A percentile compares a stretch with the other conserved stretches of the same genome.
These are phyloP conservation scores for Colletotrichum karsti DNA, from an alignment of 2,329 filamentous ascomycete species.

Conservation along the genomic window DNA sequence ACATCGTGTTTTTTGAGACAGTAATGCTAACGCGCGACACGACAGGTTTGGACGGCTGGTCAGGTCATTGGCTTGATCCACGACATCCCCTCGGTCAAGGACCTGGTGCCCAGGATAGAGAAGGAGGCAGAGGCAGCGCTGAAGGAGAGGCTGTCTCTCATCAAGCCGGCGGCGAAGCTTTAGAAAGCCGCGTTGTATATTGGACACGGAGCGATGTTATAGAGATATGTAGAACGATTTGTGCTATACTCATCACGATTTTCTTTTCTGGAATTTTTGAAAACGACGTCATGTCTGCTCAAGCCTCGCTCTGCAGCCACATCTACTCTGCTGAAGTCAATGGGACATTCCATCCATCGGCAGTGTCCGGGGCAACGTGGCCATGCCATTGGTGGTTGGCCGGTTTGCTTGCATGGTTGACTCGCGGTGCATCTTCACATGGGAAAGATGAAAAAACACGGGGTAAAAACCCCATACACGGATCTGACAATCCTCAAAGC, in stretches of 20 bases:
- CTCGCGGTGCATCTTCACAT: conserved; percentile 26
- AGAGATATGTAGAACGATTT: conserved; percentile 5
- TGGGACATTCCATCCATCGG: not conserved
- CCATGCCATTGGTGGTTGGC: not conserved
- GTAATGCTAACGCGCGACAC: conserved; percentile 19
- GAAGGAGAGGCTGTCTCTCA: conserved; percentile 64
- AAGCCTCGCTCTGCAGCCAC: too few relatives aligned
- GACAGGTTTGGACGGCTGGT: conserved; percentile 92
- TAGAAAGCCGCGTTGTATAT: conserved; percentile 41
- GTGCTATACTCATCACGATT: not conserved
- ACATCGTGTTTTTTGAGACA: not conserved
- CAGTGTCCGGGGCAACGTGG: not conserved
- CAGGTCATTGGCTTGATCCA: conserved; percentile 93
- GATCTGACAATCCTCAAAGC: not conserved
- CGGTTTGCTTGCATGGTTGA: too few relatives aligned
- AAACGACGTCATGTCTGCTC: not conserved
- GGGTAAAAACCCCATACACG: conserved; percentile 4
- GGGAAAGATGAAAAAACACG: conserved; percentile 2
- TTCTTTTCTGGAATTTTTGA: not conserved
- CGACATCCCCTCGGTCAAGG: conserved; percentile 81
- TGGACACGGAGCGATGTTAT: not conserved
- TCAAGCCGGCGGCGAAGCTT: conserved; percentile 67
- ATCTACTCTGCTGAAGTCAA: not conserved
- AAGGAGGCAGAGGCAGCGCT: conserved; percentile 76
- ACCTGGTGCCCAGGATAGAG: conserved; percentile 77